Percentiles rank a stretch among this genome's conserved stretches.
Conservation (phyloP, 116 monocot genomes). For the Phalaenopsis hybrid region DNA sequence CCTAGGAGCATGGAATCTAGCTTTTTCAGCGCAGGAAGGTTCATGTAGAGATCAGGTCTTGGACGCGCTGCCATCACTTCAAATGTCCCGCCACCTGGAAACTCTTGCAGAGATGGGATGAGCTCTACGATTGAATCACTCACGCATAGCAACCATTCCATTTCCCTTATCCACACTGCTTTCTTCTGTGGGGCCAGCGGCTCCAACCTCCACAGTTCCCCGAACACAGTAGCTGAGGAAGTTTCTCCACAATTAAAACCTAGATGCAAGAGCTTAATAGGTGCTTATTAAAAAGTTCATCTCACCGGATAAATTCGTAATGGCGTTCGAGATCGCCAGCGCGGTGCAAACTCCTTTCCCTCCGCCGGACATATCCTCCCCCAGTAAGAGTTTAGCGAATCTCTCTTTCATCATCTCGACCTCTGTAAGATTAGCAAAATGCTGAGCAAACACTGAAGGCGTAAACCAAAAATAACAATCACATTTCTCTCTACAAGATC, state of each 20-base stretch:
- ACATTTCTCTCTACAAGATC: neutral
- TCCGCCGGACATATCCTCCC: constrained; percentile 96
- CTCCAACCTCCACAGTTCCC: constrained; percentile 92
- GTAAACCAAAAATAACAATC: neutral
- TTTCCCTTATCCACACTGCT: constrained; percentile 84
- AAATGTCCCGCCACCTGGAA: constrained; percentile 88
- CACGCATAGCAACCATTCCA: constrained; percentile 86
- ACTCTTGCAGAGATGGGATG: constrained; percentile 77
- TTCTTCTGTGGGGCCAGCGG: constrained; percentile 79
- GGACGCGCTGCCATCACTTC: constrained; percentile 90
- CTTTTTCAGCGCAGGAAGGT: constrained; percentile 94
- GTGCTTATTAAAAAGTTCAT: neutral
- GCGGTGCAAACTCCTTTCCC: constrained; percentile 96
- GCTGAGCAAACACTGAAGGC: neutral
- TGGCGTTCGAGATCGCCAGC: constrained; percentile 92
- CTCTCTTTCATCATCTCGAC: constrained; percentile 98
- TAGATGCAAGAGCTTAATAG: neutral
- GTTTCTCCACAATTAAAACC: constrained; percentile 6
- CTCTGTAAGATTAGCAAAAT: constrained; percentile 27
- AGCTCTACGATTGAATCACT: constrained; percentile 90
- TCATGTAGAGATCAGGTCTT: constrained; percentile 78
- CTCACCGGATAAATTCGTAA: constrained; percentile 89
- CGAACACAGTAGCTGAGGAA: constrained; percentile 81
- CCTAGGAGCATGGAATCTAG: constrained; percentile 81
- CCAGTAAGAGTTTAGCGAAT: constrained; percentile 88